Percentiles rank a stretch among this genome's conserved stretches.
Conservation (phyloP, 352 stramenopile genomes). For the Pythium volutum region DNA sequence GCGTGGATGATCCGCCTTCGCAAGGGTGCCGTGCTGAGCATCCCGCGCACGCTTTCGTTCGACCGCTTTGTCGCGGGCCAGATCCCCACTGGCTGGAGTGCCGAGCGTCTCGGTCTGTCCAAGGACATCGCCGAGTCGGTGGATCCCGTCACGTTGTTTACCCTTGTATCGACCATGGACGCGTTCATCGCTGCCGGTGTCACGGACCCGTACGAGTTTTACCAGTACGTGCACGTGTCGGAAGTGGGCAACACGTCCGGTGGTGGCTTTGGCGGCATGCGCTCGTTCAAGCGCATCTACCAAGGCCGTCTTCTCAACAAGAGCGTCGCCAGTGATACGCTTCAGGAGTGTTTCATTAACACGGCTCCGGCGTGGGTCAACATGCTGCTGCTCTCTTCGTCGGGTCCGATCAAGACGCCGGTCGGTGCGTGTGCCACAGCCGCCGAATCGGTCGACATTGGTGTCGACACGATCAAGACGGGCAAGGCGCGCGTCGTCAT, state of each 20-base stretch:
- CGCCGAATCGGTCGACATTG: constrained; percentile 86
- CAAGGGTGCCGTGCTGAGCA: constrained; percentile 80
- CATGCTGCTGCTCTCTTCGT: constrained; percentile 86
- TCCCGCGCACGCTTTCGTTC: constrained; percentile 76
- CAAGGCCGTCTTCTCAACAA: constrained; percentile 65
- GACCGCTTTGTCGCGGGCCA: constrained; percentile 86
- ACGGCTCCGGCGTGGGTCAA: constrained; percentile 88
- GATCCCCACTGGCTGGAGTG: constrained; percentile 87
- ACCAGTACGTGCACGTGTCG: constrained; percentile 89
- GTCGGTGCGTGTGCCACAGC: constrained; percentile 85
- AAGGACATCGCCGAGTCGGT: constrained; percentile 81
- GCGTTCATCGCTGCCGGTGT: constrained; percentile 75
- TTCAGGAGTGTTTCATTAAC: constrained; percentile 90
- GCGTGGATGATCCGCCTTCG: constrained; percentile 83
- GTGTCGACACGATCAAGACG: constrained; percentile 86
- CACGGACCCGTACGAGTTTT: constrained; percentile 90
- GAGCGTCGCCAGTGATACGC: constrained; percentile 65
- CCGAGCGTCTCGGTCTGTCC: constrained; percentile 71
- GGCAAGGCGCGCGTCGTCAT: constrained; percentile 84
- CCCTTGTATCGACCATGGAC: constrained; percentile 74
- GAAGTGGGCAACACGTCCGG: constrained; percentile 85
- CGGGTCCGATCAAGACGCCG: constrained; percentile 86
- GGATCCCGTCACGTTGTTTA: constrained; percentile 78
- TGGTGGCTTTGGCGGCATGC: constrained; percentile 81
- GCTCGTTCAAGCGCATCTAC: constrained; percentile 76